Evolutionary conservation across 352 stramenopile species (phyloP).

Genomic region (Pythium utonaiense): DNA sequence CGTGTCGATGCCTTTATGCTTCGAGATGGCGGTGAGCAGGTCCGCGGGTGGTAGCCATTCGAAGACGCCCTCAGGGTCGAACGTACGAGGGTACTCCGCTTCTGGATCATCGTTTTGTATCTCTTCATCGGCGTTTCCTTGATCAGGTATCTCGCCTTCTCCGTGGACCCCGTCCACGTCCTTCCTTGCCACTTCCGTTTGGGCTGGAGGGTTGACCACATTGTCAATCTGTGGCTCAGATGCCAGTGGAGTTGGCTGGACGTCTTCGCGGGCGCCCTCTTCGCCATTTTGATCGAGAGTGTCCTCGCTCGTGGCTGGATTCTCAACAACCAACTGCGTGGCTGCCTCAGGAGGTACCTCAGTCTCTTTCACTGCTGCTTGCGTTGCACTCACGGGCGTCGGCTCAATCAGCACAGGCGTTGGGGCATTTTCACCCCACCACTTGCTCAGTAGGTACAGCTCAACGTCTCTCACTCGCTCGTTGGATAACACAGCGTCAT

Average conservation of each 20-base stretch:
- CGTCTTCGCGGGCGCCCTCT: background rate
- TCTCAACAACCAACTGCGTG: background rate
- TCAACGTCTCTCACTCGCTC: slow-evolving; percentile 28
- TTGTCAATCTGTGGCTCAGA: background rate
- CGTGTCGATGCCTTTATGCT: slow-evolving; percentile 10
- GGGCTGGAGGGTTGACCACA: background rate
- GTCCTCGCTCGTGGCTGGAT: background rate
- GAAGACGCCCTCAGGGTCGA: slow-evolving; percentile 56
- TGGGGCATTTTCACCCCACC: slow-evolving; percentile 25
- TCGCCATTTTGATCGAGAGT: background rate
- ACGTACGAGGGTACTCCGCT: background rate
- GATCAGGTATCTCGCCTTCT: no score
- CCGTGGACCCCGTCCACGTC: no score
- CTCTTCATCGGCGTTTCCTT: background rate
- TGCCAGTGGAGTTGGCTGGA: background rate
- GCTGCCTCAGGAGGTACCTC: background rate
- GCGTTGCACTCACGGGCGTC: background rate
- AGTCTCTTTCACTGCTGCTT: no score
- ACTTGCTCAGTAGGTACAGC: slow-evolving; percentile 47
- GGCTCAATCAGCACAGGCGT: background rate
- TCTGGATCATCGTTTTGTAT: background rate
- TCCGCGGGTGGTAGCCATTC: slow-evolving; percentile 46
- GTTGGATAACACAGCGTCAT: slow-evolving; percentile 40
- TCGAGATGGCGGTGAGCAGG: slow-evolving; percentile 18
- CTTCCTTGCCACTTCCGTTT: background rate